Evolutionary conservation across 805 yeast genomes (phyloP).

Genomic region (Teunomyces cretensis): DNA sequence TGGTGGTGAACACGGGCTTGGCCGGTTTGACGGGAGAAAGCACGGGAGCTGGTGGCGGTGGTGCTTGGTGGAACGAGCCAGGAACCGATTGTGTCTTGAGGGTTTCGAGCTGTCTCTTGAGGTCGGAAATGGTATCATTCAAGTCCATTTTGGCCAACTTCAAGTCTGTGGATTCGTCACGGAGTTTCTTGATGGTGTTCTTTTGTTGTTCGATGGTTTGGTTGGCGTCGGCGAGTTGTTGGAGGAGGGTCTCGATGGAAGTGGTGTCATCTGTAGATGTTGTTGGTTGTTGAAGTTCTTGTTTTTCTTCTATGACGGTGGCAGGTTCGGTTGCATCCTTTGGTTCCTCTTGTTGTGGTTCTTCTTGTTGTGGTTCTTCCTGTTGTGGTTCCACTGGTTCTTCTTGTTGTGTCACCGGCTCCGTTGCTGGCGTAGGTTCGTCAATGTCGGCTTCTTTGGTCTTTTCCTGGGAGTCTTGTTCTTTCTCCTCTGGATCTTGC

Average conservation of each 20-base stretch:
- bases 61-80: constrained; percentile 5
- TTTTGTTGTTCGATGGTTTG: constrained; percentile 31
- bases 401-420: background rate
- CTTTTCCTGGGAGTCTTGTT: too few relatives aligned
- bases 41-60: constrained; percentile 4
- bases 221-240: constrained; percentile 3
- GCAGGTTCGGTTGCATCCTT: background rate
- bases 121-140: constrained; percentile 30
- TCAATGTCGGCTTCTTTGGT: too few relatives aligned
- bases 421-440: too few relatives aligned
- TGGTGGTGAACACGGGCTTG: constrained; percentile 27
- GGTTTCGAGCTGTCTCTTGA: constrained; percentile 22
- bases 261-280: background rate
- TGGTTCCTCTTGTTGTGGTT: constrained; percentile 1
- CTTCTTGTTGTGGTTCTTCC: constrained; percentile 1
- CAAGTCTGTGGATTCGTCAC: constrained; percentile 44
- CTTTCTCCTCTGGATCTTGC: too few relatives aligned
- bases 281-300: background rate
- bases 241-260: background rate
- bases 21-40: constrained; percentile 21
- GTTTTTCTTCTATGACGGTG: background rate
- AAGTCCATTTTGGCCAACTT: constrained; percentile 40
- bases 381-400: constrained; percentile 2
- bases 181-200: constrained; percentile 33
- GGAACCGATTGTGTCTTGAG: constrained; percentile 10